phyloP scores from a whole-genome alignment of 1,284 basidiomycete genomes.

The Heterobasidion parviporum region DNA sequence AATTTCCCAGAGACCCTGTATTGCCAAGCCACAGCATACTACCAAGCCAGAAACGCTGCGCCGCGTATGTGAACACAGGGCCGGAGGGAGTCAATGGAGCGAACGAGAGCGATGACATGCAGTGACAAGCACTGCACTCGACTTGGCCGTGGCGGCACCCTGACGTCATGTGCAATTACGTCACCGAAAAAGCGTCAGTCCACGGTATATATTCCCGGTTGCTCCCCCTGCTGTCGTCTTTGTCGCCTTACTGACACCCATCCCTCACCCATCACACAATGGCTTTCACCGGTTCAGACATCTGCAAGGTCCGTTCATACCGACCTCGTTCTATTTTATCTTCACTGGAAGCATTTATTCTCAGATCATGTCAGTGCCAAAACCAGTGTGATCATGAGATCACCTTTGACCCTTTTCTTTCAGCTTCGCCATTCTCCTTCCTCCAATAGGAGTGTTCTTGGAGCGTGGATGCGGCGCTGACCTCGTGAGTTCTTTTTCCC shows the following conservation, averaged over 20 bases:
- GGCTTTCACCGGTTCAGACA: conserved; percentile 66
- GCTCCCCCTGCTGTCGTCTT: background rate
- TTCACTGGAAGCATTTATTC: background rate
- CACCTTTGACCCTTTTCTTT: conserved; percentile 2
- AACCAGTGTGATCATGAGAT: background rate
- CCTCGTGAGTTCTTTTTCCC: conserved; percentile 34
- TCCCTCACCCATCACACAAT: conserved; percentile 26
- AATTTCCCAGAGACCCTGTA: no score
- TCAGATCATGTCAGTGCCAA: conserved; percentile 26
- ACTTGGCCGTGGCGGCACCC: background rate
- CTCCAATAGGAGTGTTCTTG: conserved; percentile 74
- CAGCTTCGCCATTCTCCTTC: conserved; percentile 64
- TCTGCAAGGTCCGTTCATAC: conserved; percentile 57
- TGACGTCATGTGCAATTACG: conserved; percentile 6
- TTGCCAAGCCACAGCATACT: no score
- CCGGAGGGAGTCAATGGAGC: no score
- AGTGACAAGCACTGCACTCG: background rate
- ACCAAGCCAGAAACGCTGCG: no score
- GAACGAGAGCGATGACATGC: no score
- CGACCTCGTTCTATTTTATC: conserved; percentile 15
- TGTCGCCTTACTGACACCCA: background rate
- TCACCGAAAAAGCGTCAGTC: background rate
- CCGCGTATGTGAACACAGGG: no score
- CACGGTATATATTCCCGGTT: no score
- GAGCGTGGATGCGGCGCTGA: conserved; percentile 70